Base-by-base conservation (phyloP, 202 grass and related monocot genomes). In the Alloteropsis angusta region DNA sequence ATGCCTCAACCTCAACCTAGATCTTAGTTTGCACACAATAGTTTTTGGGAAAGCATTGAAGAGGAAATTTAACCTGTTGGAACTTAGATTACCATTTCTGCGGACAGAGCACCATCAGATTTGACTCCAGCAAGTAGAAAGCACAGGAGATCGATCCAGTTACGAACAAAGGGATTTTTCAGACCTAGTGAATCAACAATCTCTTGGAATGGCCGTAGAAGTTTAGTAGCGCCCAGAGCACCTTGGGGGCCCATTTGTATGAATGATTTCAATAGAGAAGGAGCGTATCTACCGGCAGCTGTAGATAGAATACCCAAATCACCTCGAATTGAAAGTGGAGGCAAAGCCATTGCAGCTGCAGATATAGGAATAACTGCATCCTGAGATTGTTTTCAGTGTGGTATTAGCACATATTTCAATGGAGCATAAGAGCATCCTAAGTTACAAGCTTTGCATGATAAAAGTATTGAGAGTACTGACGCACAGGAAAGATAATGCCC, bases 71-170 rank as follows among this genome's bases (percentile, higher is more conserved):
- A 62, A 84, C 62, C 5, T 54, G 22, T n/a, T 65, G 28, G 44
- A 80, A 56, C 8, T 80, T 80, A 49, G 80, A 75, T 94, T 80
- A 98, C 95, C 70, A 94, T 90, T 98, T 98, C 95, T 65, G 95
- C 91, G 15, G 95, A 90, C 55, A 98, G 87, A 81, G 88, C 83
- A 18, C 89, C 88, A 81, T 98, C 87, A 53, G 95, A 94, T 83
- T 97, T 97, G 15, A 97, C 94, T 68, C 94, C 91, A 32, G 95
- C 95, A 37, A 98, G 91, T 79, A 98, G 88, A 98, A 98, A 98
- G 14, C 91, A 91, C 75, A 93, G 65, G 17, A 98, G 83, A 76
- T 98, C 95, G 17, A 92, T 90, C 95, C 92, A 98, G 42, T 88
- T 97, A 61, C 87, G 87, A 52, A 97, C 77, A 70, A 97, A 97